Evolutionary conservation across 169 alveolate genomes (phyloP), one percentile per base, ranked within the genome.

Genomic region (Plasmodium adleri): DNA sequence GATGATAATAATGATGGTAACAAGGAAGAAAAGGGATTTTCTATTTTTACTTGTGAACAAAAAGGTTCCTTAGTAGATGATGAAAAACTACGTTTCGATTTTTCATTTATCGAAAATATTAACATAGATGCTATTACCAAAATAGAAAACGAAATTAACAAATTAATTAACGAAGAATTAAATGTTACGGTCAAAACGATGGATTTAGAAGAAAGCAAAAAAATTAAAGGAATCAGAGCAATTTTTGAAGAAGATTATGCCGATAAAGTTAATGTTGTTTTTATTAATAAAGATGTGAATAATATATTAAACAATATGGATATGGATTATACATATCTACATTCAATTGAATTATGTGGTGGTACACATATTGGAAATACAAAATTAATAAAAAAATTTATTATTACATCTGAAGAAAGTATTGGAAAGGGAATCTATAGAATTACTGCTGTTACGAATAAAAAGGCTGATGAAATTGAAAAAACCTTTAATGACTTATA

Each of bases 181-280:
- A 62, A 78, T 20, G 95, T 94, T 20, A 75, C 88, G 32, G 94
- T 93, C 52, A 85, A 86, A 74, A 93, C 78, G 71, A 63, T 95
- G 68, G 92, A 88, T 32, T 93, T 90, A 83, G 83, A 68, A 56
- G 86, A 93, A 17, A 96, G 97, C 22, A 87, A 86, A 64, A 90
- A 95, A 63, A 95, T 95, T 62, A 90, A 93, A 50, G 97, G 97
- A 12, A 92, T 94, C 72, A 54, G 97, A 66, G 97, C 97, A 28
- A 95, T 96, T 45, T 97, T 97, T 86, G 98, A 97, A 47, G 99
- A 97, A 86, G 92, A 93, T 54, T 97, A 97, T 92, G 98, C 99
- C 4, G 97, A 96, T 67, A 96, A 96, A 8, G 99, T 97, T 45
- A 92, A 98, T n/a, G 98, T 97, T 15, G 97, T 97, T 20, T 88